Base-by-base conservation (phyloP, 1,284 basidiomycete genomes). In the Pisolithus thermaeus region DNA sequence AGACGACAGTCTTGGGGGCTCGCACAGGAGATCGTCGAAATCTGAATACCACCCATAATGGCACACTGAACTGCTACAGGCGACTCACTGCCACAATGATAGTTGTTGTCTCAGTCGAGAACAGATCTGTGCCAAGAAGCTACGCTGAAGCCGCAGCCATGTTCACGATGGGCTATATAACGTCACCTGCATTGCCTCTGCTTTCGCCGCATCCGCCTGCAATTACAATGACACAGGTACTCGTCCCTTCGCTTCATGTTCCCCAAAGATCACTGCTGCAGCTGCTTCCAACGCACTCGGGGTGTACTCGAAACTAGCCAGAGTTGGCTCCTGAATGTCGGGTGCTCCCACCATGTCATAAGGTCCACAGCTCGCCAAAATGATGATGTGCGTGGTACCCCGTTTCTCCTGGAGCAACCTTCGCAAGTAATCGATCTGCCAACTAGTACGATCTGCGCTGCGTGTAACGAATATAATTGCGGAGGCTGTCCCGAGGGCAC, bases 291-390 rank as follows among this genome's bases (percentile, higher is more conserved):
- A 61, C 8, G 76, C 83, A 0, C 70, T 63, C 1, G 64, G 58
- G 1, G 81, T 84, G 56, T 78, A 80, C 63, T 86, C 83, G 60
- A 80, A 83, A 38, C 77, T 78, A 12, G 72, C 75, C 57, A 82
- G 53, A 52, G 70, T 57, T 52, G 58, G 44, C 39, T 51, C 53
- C 55, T 56, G 57, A 12, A 61, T 55, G 2, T 57, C 60, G 16
- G 56, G 50, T 3, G 58, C 59, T 12, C 66, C 67, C 40, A 63
- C 61, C 7, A 81, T 49, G 53, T 85, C 83, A 58, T 84, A 85
- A 32, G 83, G 83, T 18, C 73, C 78, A 58, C 82, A 82, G 37
- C 77, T 82, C 30, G 79, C 74, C 0, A 86, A 56, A 7, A 83
- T 64, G 2, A 81, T 69, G 27, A 82, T 60, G 18, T 65, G 66